Base-by-base conservation (phyloP, 495 filamentous ascomycete species). In the Penicillium roqueforti region DNA sequence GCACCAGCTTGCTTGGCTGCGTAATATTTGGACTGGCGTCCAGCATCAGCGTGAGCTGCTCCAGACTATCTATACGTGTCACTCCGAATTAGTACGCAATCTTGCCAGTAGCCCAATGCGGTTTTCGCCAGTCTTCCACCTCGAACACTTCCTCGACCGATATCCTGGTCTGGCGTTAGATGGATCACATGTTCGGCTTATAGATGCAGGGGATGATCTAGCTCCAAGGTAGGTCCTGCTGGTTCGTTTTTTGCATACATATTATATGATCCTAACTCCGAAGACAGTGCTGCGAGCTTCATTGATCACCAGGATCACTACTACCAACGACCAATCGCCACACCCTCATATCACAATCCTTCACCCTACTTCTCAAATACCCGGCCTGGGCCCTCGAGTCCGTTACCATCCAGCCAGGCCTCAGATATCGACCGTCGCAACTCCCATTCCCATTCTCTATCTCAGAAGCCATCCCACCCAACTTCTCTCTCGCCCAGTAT, bases 101-200 rank as follows among this genome's bases (percentile, higher is more conserved):
- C 71, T 90, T 1, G 80, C 83, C 6, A 83, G 76, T 37, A 83
- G 79, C 47, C 76, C 82, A 11, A 78, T 83, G 69, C 82, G 86
- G 4, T 90, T 88, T 54, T 85, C 84, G 4, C 84, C 88, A 0
- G 86, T 87, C 14, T 92, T 92, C 59, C 87, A 91, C 51, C 78
- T 91, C 4, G 89, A 95, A 56, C 88, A 91, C 58, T 95, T 95
- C 66, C 86, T 92, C 61, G 88, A 92, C 60, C 80, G 89, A 19
- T 95, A 95, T 61, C 75, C 76, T 0, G 79, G 76, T 9, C 58
- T 76, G 31, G 61, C 65, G 1, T 70, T 82, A 41, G 80, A 84
- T 55, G 76, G 77, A 29, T 73, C 78, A 1, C 78, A 84, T 60
- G 70, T 82, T 13, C 69, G 74, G n/a, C 70, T 87, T 29, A 60